Evolutionary conservation across 129 eudicot species (phyloP).

Genomic region (Daucus carota): DH1_v3.0 NC_030382.2:27442001-27442500

Average conservation of each 20-base stretch:
- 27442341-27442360: background rate
- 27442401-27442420: background rate
- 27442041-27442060: slow-evolving; percentile 24
- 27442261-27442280: slow-evolving; percentile 32
- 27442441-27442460: background rate
- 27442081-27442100: slow-evolving; percentile 15
- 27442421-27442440: background rate
- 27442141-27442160: slow-evolving; percentile 20
- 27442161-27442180: slow-evolving; percentile 67
- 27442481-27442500: background rate
- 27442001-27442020: slow-evolving; percentile 33
- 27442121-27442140: slow-evolving; percentile 4
- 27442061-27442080: slow-evolving; percentile 29
- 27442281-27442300: slow-evolving; percentile 46
- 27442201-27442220: slow-evolving; percentile 91
- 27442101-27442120: slow-evolving; percentile 18
- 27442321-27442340: slow-evolving; percentile 37
- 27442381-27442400: background rate
- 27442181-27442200: slow-evolving; percentile 76
- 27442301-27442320: slow-evolving; percentile 55
- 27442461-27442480: background rate
- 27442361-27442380: background rate
- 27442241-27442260: slow-evolving; percentile 50
- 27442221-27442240: slow-evolving; percentile 70
- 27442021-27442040: slow-evolving; percentile 19